These are phyloP conservation scores for Kingdonia uniflora DNA, from an alignment of 164 flowering plant species.

Conservation along the genomic window DNA sequence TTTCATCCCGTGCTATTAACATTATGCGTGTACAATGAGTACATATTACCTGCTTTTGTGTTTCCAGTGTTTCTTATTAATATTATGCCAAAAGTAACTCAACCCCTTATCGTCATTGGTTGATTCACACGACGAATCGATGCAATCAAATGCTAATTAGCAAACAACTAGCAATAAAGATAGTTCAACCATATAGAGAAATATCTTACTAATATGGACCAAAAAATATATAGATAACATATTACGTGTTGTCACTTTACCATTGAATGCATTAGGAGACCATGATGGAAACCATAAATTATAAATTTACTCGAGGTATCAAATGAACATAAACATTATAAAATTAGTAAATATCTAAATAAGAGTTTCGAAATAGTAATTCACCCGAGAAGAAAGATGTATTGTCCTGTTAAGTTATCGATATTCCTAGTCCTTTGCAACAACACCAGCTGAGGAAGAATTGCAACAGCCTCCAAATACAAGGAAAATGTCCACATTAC, in stretches of 20 bases:
- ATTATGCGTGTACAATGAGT: no score
- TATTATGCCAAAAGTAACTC: no score
- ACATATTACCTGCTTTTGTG: no score
- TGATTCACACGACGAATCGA: no score
- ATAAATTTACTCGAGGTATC: not conserved
- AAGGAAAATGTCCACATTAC: conserved; percentile 93
- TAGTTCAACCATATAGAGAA: no score
- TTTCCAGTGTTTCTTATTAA: no score
- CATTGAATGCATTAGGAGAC: not conserved
- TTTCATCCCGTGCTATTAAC: no score
- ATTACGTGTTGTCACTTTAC: not conserved
- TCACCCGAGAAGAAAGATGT: conserved; percentile 85
- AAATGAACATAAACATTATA: not conserved
- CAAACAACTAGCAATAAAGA: no score
- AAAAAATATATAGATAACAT: not conserved
- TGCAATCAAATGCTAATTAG: no score
- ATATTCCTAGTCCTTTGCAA: conserved; percentile 87
- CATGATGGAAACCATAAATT: not conserved
- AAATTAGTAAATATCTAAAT: not conserved
- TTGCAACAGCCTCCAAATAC: conserved; percentile 91
- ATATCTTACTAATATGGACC: no score
- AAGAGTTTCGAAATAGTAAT: not conserved
- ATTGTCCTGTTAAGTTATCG: conserved; percentile 94
- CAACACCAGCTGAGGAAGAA: conserved; percentile 89
- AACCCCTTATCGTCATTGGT: no score